Evolutionary conservation across 164 flowering plant genomes (phyloP).

Genomic region (Taxillus chinensis): DNA sequence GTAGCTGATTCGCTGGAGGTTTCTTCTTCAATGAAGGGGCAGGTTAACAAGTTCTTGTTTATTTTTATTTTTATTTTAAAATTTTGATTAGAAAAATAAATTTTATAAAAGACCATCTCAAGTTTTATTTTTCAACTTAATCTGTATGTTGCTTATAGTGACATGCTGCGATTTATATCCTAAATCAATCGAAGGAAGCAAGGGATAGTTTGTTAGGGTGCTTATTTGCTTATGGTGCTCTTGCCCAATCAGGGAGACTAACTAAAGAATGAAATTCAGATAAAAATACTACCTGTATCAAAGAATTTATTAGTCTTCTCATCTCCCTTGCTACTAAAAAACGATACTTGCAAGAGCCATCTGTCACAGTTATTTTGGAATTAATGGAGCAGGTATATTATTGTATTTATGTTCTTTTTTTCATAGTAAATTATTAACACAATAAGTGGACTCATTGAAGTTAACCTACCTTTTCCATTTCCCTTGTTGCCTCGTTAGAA

Average conservation of each 20-base stretch:
- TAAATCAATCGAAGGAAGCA: conserved; percentile 51
- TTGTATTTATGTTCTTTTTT: too few relatives aligned
- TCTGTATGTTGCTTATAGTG: background rate
- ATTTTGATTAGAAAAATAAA: background rate
- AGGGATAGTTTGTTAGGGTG: conserved; percentile 83
- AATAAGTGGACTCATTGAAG: too few relatives aligned
- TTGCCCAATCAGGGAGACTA: conserved; percentile 74
- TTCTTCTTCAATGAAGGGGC: conserved; percentile 95
- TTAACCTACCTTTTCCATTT: too few relatives aligned
- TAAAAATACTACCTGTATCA: conserved; percentile 35
- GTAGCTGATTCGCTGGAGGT: conserved; percentile 55
- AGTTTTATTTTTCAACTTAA: too few relatives aligned
- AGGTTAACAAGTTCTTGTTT: conserved; percentile 31
- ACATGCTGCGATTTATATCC: conserved; percentile 6
- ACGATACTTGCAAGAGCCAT: conserved; percentile 82
- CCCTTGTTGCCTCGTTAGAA: too few relatives aligned
- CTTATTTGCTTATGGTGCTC: conserved; percentile 87
- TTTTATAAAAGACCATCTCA: too few relatives aligned
- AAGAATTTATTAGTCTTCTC: conserved; percentile 48
- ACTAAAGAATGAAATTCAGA: conserved; percentile 47
- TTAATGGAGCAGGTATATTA: conserved; percentile 62
- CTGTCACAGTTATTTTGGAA: conserved; percentile 56
- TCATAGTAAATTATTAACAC: too few relatives aligned
- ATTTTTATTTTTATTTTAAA: background rate
- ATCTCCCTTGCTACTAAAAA: conserved; percentile 68